Evolutionary conservation across 108 stramenopile genomes (phyloP).

Genomic region (Nitzschia sp.): DNA sequence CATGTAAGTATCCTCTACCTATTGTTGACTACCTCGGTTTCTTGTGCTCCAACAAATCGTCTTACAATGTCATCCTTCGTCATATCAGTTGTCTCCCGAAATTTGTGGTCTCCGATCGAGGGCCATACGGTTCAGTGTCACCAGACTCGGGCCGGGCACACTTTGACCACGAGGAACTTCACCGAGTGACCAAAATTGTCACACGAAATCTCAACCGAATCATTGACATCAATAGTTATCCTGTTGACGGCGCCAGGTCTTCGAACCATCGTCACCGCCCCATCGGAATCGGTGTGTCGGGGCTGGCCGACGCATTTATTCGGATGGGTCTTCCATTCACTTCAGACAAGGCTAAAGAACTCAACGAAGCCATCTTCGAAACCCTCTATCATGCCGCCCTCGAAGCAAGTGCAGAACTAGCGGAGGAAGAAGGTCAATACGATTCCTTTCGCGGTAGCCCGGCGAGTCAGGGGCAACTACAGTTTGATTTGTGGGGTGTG

Average conservation of each 20-base stretch:
- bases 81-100: slow-evolving; percentile 67
- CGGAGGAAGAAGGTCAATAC: slow-evolving; percentile 84
- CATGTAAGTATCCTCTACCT: slow-evolving; percentile 49
- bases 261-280: slow-evolving; percentile 95
- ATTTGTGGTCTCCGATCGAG: slow-evolving; percentile 76
- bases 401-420: slow-evolving; percentile 92
- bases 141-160: slow-evolving; percentile 62
- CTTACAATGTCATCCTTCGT: neutral
- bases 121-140: slow-evolving; percentile 73
- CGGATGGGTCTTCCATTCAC: slow-evolving; percentile 91
- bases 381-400: slow-evolving; percentile 95
- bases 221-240: slow-evolving; percentile 95
- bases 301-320: slow-evolving; percentile 94
- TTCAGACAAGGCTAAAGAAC: slow-evolving; percentile 74
- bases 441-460: slow-evolving; percentile 90
- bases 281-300: slow-evolving; percentile 96
- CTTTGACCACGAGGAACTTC: slow-evolving; percentile 89
- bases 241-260: slow-evolving; percentile 77
- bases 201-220: slow-evolving; percentile 92
- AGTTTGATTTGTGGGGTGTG: slow-evolving; percentile 93
- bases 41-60: neutral
- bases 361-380: slow-evolving; percentile 95
- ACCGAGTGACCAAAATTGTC: slow-evolving; percentile 86
- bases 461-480: slow-evolving; percentile 87
- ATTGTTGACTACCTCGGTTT: neutral